Evolutionary conservation across 768 basidiomycete genomes (phyloP), one percentile per base, ranked within the genome.

Genomic region (Boletus pseudopeckii): DNA sequence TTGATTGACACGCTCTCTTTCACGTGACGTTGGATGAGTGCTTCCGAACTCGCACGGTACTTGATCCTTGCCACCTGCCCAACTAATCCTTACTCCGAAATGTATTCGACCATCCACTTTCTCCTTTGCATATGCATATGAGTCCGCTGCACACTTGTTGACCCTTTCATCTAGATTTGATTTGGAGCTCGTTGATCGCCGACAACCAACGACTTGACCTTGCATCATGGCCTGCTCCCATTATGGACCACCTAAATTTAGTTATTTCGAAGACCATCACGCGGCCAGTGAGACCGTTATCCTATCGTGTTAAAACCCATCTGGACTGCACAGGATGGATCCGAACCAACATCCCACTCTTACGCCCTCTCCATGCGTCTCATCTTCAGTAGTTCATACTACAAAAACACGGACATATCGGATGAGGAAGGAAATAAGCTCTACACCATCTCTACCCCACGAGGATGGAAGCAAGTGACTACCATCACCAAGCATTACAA

Each of bases 341-440:
- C 28, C 15, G 4, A 52, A 20, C n/a, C 10, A 8, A n/a, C 17
- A 26, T 24, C 39, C 22, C n/a, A 0, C 3, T 20, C 32, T 17
- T 48, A 5, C 39, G 4, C 24, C 33, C 22, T 30, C 10, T 18
- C 1, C 39, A 62, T 58, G 61, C 59, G 50, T 42, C 55, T 61
- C 52, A 52, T 61, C 39, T 61, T 61, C 52, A 57, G 59, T 10
- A 20, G 14, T 5, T 47, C 55, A 5, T 43, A 53, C 30, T 57
- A 57, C 45, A 61, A 46, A 18, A 65, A 65, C 48, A 60, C 64
- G 15, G 58, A 55, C 34, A 50, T 55, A 41, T 60, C 46, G 1
- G 54, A 63, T 24, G 60, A 62, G 26, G 34, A 52, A 7, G 61
- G 56, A 1, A 56, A 65, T 39, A 65, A 42, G 14, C 45, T 65